Conservation (phyloP, 768 basidiomycete genomes). For the Boletus sp. region DNA sequence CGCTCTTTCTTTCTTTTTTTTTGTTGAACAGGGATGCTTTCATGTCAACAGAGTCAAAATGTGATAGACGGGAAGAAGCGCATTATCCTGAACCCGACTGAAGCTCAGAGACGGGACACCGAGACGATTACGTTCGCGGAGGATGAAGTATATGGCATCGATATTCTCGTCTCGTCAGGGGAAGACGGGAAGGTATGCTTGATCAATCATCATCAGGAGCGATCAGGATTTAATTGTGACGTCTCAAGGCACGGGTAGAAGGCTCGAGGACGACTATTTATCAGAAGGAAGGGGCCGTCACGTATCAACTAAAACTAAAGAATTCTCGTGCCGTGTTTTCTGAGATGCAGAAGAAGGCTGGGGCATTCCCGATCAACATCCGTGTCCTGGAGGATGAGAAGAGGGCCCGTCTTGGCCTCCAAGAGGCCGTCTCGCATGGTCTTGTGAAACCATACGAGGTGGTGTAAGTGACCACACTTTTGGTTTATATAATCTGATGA, state of each 20-base stretch:
- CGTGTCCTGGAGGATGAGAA: conserved; percentile 95
- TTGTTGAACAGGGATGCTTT: conserved; percentile 72
- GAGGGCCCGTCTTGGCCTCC: conserved; percentile 88
- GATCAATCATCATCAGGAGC: background rate
- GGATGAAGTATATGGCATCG: conserved; percentile 93
- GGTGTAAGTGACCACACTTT: conserved; percentile 50
- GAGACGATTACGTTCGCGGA: conserved; percentile 86
- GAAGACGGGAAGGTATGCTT: conserved; percentile 81
- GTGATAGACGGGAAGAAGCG: conserved; percentile 96
- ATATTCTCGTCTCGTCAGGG: conserved; percentile 82
- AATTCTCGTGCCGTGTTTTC: conserved; percentile 95
- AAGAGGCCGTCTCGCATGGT: conserved; percentile 93
- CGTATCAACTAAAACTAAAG: conserved; percentile 97
- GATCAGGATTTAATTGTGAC: background rate
- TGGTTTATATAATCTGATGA: background rate
- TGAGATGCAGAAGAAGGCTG: conserved; percentile 97
- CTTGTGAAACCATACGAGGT: conserved; percentile 95
- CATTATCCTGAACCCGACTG: conserved; percentile 86
- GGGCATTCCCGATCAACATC: conserved; percentile 96
- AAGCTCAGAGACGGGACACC: conserved; percentile 80
- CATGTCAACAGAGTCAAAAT: conserved; percentile 91
- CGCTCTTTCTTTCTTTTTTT: no score
- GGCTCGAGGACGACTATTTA: conserved; percentile 91
- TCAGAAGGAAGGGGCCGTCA: conserved; percentile 81
- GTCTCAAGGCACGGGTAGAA: conserved; percentile 76